phyloP scores from a whole-genome alignment of 805 yeast species.

The Ogataea trehaloabstinens region DNA sequence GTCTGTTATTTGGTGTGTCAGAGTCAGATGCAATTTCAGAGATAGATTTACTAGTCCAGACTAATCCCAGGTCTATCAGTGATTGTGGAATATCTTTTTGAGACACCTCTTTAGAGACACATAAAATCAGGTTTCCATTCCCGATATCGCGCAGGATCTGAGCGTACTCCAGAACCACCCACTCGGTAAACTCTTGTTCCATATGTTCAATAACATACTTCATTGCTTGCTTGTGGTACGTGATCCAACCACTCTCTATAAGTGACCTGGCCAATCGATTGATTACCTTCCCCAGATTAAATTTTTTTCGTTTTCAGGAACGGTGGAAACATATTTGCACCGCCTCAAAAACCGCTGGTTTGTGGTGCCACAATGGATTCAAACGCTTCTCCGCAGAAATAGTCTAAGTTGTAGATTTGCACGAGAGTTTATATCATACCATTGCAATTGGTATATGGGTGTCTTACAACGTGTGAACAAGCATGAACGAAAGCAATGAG shows the following conservation, averaged over 20 bases:
- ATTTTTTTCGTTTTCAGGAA: neutral
- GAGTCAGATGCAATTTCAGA: conserved; percentile 57
- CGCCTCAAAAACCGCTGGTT: too few species aligned
- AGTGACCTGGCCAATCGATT: neutral
- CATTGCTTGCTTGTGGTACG: conserved; percentile 39
- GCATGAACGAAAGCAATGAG: conserved; percentile 1
- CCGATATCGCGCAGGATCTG: conserved; percentile 86
- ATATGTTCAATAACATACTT: conserved; percentile 94
- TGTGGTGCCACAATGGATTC: too few species aligned
- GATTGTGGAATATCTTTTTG: conserved; percentile 61
- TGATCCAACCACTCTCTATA: neutral
- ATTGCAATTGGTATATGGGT: too few species aligned
- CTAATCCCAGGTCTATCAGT: conserved; percentile 60
- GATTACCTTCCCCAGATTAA: neutral
- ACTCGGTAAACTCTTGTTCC: conserved; percentile 95
- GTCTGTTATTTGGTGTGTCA: conserved; percentile 45
- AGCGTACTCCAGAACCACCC: conserved; percentile 88
- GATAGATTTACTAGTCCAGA: conserved; percentile 64
- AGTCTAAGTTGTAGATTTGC: too few species aligned
- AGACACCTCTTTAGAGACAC: conserved; percentile 65
- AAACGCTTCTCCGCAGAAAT: too few species aligned
- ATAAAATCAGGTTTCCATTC: conserved; percentile 65
- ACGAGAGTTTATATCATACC: too few species aligned
- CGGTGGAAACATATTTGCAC: neutral
- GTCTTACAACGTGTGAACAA: too few species aligned